phyloP scores from a whole-genome alignment of 2,329 filamentous ascomycete species.

The Exophiala aquamarina region DNA sequence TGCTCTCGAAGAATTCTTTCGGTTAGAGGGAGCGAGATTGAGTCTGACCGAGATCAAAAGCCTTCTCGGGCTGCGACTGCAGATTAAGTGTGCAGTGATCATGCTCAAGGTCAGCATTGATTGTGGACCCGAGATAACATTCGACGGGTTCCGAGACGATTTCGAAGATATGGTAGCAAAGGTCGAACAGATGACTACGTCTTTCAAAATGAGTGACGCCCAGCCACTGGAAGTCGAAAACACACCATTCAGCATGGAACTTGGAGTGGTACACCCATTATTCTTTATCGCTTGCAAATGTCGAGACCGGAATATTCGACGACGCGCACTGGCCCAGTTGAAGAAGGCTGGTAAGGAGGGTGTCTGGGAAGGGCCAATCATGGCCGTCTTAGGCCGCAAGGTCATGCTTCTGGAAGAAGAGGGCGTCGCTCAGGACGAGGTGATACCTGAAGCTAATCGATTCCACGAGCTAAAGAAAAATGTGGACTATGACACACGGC shows the following conservation, averaged over 20 bases:
- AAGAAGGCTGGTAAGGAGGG: constrained; percentile 37
- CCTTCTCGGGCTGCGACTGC: constrained; percentile 28
- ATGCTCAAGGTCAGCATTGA: constrained; percentile 29
- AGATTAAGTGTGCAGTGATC: constrained; percentile 29
- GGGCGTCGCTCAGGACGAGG: constrained; percentile 16
- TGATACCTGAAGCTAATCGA: constrained; percentile 26
- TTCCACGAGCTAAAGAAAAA: constrained; percentile 30
- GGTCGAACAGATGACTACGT: constrained; percentile 25
- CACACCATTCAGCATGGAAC: constrained; percentile 32
- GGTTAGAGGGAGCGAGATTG: constrained; percentile 8
- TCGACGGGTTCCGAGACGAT: constrained; percentile 24
- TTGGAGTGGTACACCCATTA: constrained; percentile 34
- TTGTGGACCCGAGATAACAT: constrained; percentile 25
- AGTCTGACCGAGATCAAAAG: constrained; percentile 23
- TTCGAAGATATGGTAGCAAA: constrained; percentile 30
- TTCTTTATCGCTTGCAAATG: constrained; percentile 36
- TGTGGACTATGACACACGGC: constrained; percentile 28
- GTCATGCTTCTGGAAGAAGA: constrained; percentile 30
- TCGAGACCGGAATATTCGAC: constrained; percentile 27
- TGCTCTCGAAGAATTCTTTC: constrained; percentile 27
- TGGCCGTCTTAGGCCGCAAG: constrained; percentile 31
- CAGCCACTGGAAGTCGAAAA: constrained; percentile 23
- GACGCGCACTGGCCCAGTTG: constrained; percentile 32
- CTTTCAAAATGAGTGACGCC: constrained; percentile 20
- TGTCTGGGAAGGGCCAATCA: constrained; percentile 36